A percentile compares a stretch with the other conserved stretches of the same genome.
These are phyloP conservation scores for Curvularia sp. DNA, from an alignment of 2,329 filamentous ascomycete species.

Conservation along the genomic window DNA sequence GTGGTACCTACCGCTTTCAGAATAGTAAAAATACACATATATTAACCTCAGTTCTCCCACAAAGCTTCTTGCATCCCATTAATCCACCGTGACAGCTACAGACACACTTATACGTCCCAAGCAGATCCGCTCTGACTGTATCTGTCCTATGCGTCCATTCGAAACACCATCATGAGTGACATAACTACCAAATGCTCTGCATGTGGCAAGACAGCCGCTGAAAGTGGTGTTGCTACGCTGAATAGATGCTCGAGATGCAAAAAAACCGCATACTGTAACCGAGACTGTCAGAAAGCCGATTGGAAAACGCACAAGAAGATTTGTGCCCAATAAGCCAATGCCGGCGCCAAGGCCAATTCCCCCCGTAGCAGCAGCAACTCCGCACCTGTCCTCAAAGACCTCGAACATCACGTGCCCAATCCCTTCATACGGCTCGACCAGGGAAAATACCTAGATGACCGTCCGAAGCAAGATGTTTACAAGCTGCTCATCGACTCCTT, in stretches of 20 bases:
- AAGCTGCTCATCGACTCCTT: slow-evolving; percentile 43
- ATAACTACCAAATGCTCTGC: slow-evolving; percentile 12
- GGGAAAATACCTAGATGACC: slow-evolving; percentile 36
- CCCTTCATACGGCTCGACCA: slow-evolving; percentile 35
- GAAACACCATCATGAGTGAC: background rate
- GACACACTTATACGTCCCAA: no score
- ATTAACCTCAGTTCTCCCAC: no score
- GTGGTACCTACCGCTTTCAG: no score
- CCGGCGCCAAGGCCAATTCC: background rate
- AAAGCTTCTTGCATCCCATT: no score
- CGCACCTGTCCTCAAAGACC: slow-evolving; percentile 10
- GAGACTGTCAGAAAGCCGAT: slow-evolving; percentile 44
- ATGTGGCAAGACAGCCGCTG: slow-evolving; percentile 30
- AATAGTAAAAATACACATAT: no score
- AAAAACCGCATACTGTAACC: slow-evolving; percentile 41
- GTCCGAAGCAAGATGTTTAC: slow-evolving; percentile 35
- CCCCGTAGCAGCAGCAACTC: slow-evolving; percentile 13
- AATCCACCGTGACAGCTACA: no score
- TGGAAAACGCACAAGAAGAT: slow-evolving; percentile 48
- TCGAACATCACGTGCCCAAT: slow-evolving; percentile 30
- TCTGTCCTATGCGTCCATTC: background rate
- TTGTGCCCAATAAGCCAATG: slow-evolving; percentile 22
- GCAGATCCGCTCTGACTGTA: background rate
- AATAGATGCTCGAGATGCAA: slow-evolving; percentile 43
- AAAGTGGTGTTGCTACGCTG: slow-evolving; percentile 22